These are phyloP conservation scores for Scedosporium minutisporum DNA, from an alignment of 2,329 filamentous ascomycete genomes.

Conservation along the genomic window DNA sequence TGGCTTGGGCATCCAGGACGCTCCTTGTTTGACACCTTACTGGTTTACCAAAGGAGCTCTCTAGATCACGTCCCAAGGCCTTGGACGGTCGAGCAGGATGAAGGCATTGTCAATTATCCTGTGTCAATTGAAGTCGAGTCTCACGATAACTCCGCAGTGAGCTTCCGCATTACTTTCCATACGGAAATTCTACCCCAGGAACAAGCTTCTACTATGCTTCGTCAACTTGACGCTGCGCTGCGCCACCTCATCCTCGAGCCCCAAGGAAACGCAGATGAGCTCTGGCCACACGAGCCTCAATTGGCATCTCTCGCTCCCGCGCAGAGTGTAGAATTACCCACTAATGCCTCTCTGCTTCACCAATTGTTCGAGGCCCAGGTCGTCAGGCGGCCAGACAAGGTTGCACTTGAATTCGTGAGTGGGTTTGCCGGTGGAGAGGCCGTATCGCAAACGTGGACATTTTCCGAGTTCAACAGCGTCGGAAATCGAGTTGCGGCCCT, in stretches of 20 bases:
- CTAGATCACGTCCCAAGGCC: conserved; percentile 17
- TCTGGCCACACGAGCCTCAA: conserved; percentile 20
- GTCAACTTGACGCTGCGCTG: conserved; percentile 64
- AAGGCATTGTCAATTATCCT: conserved; percentile 64
- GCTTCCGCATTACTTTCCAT: conserved; percentile 57
- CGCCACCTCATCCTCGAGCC: conserved; percentile 44
- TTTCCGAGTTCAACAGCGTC: conserved; percentile 57
- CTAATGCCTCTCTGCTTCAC: conserved; percentile 56
- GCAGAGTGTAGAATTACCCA: conserved; percentile 43
- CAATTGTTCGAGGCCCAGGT: conserved; percentile 66
- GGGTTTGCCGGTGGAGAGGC: conserved; percentile 29
- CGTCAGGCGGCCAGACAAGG: conserved; percentile 40
- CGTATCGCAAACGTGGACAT: conserved; percentile 51
- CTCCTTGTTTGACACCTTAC: conserved; percentile 71
- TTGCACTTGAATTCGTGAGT: conserved; percentile 67
- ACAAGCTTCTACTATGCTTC: conserved; percentile 58
- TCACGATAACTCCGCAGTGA: conserved; percentile 31
- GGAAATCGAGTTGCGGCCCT: conserved; percentile 66
- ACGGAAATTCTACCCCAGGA: conserved; percentile 53
- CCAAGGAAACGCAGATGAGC: conserved; percentile 27
- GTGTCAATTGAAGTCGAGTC: conserved; percentile 74
- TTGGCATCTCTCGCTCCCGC: conserved; percentile 61
- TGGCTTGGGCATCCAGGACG: conserved; percentile 57
- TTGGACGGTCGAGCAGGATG: conserved; percentile 57
- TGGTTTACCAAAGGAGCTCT: conserved; percentile 66